These are phyloP conservation scores for Suhomyces maxii DNA, from an alignment of 1,139 yeast genomes.

Conservation along the genomic window DNA sequence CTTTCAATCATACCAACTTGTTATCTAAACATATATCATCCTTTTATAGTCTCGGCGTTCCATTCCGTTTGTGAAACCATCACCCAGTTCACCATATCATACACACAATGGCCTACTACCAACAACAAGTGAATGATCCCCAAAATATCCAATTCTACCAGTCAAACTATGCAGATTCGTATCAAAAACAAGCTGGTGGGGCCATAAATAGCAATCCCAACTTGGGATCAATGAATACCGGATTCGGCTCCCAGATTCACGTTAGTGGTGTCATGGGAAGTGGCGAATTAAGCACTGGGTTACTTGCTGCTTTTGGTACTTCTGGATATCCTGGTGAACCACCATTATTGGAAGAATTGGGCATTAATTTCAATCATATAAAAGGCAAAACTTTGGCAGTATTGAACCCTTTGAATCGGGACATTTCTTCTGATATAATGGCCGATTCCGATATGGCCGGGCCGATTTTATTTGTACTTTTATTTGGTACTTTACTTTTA, in stretches of 20 bases:
- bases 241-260: conserved; percentile 39
- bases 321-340: conserved; percentile 94
- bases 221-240: conserved; percentile 43
- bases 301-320: conserved; percentile 90
- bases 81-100: not conserved
- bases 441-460: conserved; percentile 95
- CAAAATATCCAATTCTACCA: conserved; percentile 50
- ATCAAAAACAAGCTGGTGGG: conserved; percentile 22
- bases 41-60: not conserved
- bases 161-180: conserved; percentile 37
- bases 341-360: conserved; percentile 87
- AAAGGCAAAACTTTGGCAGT: conserved; percentile 84
- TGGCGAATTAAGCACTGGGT: conserved; percentile 67
- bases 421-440: conserved; percentile 71
- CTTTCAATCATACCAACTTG: too few species aligned
- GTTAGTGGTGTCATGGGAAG: conserved; percentile 53
- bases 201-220: conserved; percentile 14
- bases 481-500: conserved; percentile 82
- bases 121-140: conserved; percentile 35
- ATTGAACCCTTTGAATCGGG: conserved; percentile 67
- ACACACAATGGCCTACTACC: conserved; percentile 40
- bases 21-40: too few species aligned
- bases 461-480: conserved; percentile 82
- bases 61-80: not conserved
- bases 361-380: conserved; percentile 88